Evolutionary conservation across 2,329 filamentous ascomycete species (phyloP).

Genomic region (Penicillium psychrosexuale): DNA sequence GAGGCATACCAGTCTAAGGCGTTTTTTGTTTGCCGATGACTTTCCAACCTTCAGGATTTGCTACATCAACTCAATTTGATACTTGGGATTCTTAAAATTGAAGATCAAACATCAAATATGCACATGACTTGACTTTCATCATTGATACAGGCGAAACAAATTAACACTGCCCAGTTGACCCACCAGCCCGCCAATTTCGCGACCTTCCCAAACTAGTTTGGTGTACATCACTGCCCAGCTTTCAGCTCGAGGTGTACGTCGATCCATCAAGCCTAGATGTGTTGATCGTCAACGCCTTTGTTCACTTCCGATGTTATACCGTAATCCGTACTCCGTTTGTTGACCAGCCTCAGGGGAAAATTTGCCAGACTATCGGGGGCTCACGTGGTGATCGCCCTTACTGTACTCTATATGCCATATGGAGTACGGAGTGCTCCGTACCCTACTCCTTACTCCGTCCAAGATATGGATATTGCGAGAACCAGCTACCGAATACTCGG

Average conservation of each 20-base stretch:
- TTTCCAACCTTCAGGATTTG: neutral
- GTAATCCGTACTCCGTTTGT: neutral
- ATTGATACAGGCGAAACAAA: neutral
- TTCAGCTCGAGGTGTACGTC: conserved; percentile 1
- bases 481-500: neutral
- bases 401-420: neutral
- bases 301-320: neutral
- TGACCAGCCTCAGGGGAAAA: neutral
- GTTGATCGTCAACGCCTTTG: conserved; percentile 1
- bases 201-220: conserved; percentile 7
- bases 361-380: neutral
- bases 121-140: neutral
- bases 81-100: neutral
- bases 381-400: neutral
- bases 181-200: neutral
- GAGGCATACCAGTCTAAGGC: neutral
- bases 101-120: neutral
- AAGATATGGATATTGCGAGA: neutral
- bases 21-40: neutral
- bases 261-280: conserved; percentile 6
- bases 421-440: neutral
- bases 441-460: neutral
- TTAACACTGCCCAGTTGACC: neutral
- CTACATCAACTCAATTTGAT: neutral
- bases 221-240: neutral